Evolutionary conservation across 2,329 filamentous ascomycete species (phyloP).

Genomic region (Dactylellina leptospora): DNA sequence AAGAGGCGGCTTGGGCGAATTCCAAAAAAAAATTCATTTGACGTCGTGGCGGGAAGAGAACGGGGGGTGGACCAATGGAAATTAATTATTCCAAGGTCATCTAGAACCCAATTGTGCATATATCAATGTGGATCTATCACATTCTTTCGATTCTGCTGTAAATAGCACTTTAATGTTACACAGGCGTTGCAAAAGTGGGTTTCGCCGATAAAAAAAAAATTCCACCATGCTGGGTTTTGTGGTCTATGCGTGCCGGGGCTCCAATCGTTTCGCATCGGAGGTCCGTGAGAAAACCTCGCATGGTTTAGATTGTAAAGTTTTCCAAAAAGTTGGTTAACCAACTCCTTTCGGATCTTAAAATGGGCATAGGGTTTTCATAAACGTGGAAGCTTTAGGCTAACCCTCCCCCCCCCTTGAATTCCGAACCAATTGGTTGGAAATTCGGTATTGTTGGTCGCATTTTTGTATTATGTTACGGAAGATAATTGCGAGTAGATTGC

Average conservation of each 20-base stretch:
- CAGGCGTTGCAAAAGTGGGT: constrained; percentile 15
- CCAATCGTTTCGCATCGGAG: constrained; percentile 10
- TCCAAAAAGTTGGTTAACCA: no score
- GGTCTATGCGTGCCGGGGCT: constrained; percentile 14
- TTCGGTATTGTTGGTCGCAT: no score
- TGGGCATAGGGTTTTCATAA: no score
- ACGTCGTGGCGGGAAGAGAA: no score
- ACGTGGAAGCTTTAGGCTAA: no score
- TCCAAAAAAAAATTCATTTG: no score
- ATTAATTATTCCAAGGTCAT: background rate
- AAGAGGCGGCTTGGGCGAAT: background rate
- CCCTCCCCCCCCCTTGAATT: background rate
- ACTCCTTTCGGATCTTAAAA: no score
- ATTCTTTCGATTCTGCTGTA: background rate
- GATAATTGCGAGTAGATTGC: no score
- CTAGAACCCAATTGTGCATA: constrained; percentile 23
- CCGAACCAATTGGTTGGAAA: background rate
- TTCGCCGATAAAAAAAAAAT: constrained; percentile 17
- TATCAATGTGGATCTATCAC: constrained; percentile 15
- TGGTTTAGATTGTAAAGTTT: background rate
- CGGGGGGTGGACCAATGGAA: constrained; percentile 22
- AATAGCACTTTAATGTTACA: constrained; percentile 19
- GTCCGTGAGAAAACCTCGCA: background rate
- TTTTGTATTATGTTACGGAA: no score
- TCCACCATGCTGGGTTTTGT: background rate